Base-by-base conservation (phyloP, 1,139 yeast species). In the Saccharomyces hybrid region DNA sequence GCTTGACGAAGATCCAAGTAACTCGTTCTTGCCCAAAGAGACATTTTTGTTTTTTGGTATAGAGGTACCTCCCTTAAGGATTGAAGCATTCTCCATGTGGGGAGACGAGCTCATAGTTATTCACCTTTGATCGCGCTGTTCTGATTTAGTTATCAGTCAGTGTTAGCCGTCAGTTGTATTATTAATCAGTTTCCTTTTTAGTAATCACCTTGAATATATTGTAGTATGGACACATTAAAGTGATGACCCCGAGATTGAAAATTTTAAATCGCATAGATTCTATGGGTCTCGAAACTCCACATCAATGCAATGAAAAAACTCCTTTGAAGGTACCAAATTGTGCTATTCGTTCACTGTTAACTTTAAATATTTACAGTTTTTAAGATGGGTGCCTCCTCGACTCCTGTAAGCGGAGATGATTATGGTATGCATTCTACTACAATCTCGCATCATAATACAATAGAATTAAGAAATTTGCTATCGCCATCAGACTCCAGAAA, bases 1-100 rank as follows among this genome's bases (percentile, higher is more conserved):
- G 26, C 52, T 47, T 8, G 58, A 54, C n/a, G 49, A 47, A 47
- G 59, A 55, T 49, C 56, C 56, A 24, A 57, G 32, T 16, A 38
- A 19, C 24, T 38, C 56, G 58, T 24, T 41, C 51, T 26, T 56
- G 41, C 11, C 57, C 49, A 41, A 52, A 55, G 14, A 57, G 41
- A 51, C 55, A 49, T 16, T 55, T 8, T 27, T 55, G 55, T 19
- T 56, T 55, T 38, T 55, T 54, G 9, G 58, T 51, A 34, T 38
- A 11, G 44, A 24, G 26, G 44, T 38, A 3, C 44, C 19, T 19
- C 26, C 44, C 7, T 38, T 38, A 12, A n/a, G n/a, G 9, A 38
- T 3, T 19, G 44, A 19, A 16, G 26, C 21, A 9, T 38, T 38
- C 19, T 38, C 44, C 24, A 38, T 4, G 26, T 38, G 44, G 3